Evolutionary conservation across 2,329 filamentous ascomycete genomes (phyloP).

Genomic region (Alternaria alternata): DNA sequence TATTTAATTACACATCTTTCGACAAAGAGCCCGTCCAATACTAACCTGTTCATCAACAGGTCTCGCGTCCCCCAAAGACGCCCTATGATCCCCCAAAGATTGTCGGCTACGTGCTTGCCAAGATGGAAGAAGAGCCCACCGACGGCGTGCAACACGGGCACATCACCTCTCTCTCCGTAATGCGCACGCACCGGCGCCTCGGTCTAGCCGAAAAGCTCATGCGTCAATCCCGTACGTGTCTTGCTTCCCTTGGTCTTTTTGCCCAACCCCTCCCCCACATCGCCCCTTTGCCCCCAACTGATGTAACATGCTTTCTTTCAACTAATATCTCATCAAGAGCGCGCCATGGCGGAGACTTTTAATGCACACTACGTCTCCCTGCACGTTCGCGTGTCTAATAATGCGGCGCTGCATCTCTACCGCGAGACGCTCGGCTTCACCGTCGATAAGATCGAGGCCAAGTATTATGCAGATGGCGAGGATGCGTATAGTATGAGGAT

Average conservation of each 20-base stretch:
- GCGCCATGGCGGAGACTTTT: conserved; percentile 96
- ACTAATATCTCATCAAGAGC: conserved; percentile 61
- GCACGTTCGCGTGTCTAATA: conserved; percentile 94
- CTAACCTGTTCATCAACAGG: conserved; percentile 47
- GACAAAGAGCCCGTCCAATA: background rate
- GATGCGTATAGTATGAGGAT: conserved; percentile 95
- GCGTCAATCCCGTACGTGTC: conserved; percentile 74
- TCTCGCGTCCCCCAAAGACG: conserved; percentile 77
- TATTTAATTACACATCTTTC: no score
- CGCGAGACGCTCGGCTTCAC: conserved; percentile 63
- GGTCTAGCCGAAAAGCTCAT: conserved; percentile 98
- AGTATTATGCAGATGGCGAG: conserved; percentile 98
- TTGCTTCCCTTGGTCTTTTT: no score
- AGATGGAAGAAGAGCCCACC: conserved; percentile 98
- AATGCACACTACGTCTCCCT: conserved; percentile 91
- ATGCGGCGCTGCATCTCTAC: conserved; percentile 90
- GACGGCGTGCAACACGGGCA: conserved; percentile 94
- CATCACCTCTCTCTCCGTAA: conserved; percentile 93
- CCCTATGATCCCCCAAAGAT: conserved; percentile 95
- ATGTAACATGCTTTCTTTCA: no score
- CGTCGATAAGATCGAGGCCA: conserved; percentile 68
- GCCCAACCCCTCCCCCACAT: no score
- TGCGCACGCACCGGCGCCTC: conserved; percentile 90
- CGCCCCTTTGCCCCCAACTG: no score
- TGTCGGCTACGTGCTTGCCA: conserved; percentile 97